A percentile compares a stretch with the other conserved stretches of the same genome.
Evolutionary conservation across 164 flowering plant species (phyloP).

Genomic region (Stephania cephalantha): DNA sequence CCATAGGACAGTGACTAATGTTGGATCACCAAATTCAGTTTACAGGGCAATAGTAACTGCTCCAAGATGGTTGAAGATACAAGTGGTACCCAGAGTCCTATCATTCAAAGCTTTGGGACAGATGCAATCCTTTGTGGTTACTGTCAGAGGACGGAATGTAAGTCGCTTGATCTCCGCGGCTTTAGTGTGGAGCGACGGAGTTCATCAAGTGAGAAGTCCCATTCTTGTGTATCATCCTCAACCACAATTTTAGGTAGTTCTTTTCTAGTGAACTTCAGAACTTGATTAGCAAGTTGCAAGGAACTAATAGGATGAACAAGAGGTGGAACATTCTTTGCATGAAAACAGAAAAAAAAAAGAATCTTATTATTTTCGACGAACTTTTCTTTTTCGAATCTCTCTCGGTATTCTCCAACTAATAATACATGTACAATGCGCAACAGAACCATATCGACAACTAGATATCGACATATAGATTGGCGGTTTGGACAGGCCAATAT

Average conservation of each 20-base stretch:
- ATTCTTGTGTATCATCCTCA: conserved; percentile 28
- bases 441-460: too few relatives aligned
- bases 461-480: not conserved
- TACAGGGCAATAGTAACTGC: conserved; percentile 27
- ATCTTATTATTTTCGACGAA: too few relatives aligned
- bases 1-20: conserved; percentile 58
- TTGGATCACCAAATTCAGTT: conserved; percentile 39
- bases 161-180: conserved; percentile 22
- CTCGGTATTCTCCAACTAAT: too few relatives aligned
- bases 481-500: not conserved
- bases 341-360: not conserved
- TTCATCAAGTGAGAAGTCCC: conserved; percentile 53
- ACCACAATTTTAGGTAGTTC: not conserved
- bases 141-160: conserved; percentile 21
- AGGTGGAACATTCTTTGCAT: not conserved
- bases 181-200: conserved; percentile 55
- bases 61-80: conserved; percentile 27
- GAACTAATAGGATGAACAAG: too few relatives aligned
- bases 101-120: conserved; percentile 35
- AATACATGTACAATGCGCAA: too few relatives aligned
- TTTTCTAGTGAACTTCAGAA: too few relatives aligned
- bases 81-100: conserved; percentile 30
- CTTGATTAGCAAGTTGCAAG: too few relatives aligned
- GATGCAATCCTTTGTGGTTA: conserved; percentile 35
- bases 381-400: too few relatives aligned